Evolutionary conservation across 768 basidiomycete genomes (phyloP), one percentile per base, ranked within the genome.

Genomic region (Tulasnella sp.): DNA sequence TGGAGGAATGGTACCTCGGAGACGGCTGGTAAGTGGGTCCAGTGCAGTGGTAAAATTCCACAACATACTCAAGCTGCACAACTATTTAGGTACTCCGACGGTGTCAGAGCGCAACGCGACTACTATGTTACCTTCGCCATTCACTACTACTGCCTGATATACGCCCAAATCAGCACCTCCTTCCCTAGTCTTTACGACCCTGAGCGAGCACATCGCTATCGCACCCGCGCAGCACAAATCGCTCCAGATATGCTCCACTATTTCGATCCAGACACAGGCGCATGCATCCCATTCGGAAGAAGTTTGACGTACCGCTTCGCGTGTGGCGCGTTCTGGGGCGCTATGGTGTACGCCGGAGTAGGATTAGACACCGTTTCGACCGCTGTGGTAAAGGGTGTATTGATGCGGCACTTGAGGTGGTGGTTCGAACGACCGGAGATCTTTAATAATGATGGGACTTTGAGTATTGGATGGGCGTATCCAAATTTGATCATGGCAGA

Each of bases 121-220:
- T 86, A 87, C 67, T 87, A 86, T 65, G 84, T 83, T 0, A 85
- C 84, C 7, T 87, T 86, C 67, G 85, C 85, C 23, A 87, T 87
- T 65, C 85, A 86, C 66, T 84, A 79, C 63, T 81, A 85, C 0
- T 85, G 86, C 66, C 71, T 87, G 52, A 78, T 77, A 1, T 88
- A 87, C 65, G 55, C 43, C 23, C 29, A 27, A 21, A 43, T 56
- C 42, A 43, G 29, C 43, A 43, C 55, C 13, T 19, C 55, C 8
- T 24, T 27, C 19, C 81, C 84, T 30, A 83, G 82, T 68, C 73
- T 87, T 1, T 78, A 78, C 4, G 84, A 87, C 67, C 82, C 84
- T 1, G 75, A 76, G 56, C 72, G 85, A 43, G 81, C 80, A 64
- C 78, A 80, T 62, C 80, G 81, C 63, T 87, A 83, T 72, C 73